A percentile compares a stretch with the other conserved stretches of the same genome.
These are phyloP conservation scores for Pythium sukuiense DNA, from an alignment of 352 stramenopile species.

Conservation along the genomic window DNA sequence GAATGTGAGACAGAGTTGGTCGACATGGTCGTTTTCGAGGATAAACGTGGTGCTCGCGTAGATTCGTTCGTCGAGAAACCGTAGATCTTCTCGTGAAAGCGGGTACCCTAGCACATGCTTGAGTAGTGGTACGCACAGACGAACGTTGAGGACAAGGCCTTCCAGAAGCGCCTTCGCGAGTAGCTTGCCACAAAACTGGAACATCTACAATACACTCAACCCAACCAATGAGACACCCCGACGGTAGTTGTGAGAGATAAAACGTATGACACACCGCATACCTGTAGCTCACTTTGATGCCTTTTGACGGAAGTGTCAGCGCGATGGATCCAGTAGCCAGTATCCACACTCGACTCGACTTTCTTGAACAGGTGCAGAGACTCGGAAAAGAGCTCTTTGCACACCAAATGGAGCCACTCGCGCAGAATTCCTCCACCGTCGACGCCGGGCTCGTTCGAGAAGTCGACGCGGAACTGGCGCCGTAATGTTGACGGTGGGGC, in stretches of 20 bases:
- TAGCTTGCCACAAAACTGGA: slow-evolving; percentile 80
- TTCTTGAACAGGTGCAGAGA: slow-evolving; percentile 48
- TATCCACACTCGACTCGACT: slow-evolving; percentile 43
- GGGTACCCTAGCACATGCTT: slow-evolving; percentile 71
- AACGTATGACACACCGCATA: slow-evolving; percentile 9
- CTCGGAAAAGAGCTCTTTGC: slow-evolving; percentile 57
- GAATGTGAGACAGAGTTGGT: slow-evolving; percentile 65
- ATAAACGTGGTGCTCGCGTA: slow-evolving; percentile 69
- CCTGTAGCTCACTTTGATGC: slow-evolving; percentile 43
- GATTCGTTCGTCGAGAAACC: slow-evolving; percentile 70
- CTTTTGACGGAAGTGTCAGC: slow-evolving; percentile 11
- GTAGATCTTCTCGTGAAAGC: slow-evolving; percentile 60
- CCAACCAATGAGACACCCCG: too few species aligned
- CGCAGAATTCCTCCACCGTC: slow-evolving; percentile 78
- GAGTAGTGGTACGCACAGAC: slow-evolving; percentile 58
- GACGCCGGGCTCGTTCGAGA: slow-evolving; percentile 77
- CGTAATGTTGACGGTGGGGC: slow-evolving; percentile 49
- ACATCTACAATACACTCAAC: slow-evolving; percentile 39
- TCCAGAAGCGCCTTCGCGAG: slow-evolving; percentile 73
- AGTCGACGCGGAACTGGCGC: slow-evolving; percentile 81
- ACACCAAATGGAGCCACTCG: slow-evolving; percentile 81
- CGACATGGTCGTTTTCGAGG: slow-evolving; percentile 50
- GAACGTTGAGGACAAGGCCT: slow-evolving; percentile 68
- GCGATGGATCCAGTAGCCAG: slow-evolving; percentile 70
- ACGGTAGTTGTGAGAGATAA: too few species aligned